A percentile compares a stretch with the other conserved stretches of the same genome.
These are phyloP conservation scores for Colletotrichum horii DNA, from an alignment of 2,329 filamentous ascomycete genomes.

Conservation along the genomic window DNA sequence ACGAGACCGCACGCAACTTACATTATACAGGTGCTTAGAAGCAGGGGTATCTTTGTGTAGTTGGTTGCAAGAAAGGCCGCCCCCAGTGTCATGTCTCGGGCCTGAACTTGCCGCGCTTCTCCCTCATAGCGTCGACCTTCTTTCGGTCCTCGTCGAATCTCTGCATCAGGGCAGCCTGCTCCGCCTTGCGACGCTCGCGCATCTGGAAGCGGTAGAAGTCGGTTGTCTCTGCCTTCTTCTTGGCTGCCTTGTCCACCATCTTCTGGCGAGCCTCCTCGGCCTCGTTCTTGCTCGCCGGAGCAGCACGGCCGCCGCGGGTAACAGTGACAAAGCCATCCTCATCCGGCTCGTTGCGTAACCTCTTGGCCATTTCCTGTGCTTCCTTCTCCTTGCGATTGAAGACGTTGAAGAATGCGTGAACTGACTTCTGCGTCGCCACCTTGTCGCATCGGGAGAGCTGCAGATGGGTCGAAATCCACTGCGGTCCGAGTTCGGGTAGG, in stretches of 20 bases:
- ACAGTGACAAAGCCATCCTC: slow-evolving; percentile 97
- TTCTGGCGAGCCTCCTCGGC: slow-evolving; percentile 64
- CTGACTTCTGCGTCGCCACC: slow-evolving; percentile 68
- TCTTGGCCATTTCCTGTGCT: slow-evolving; percentile 65
- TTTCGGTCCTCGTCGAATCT: slow-evolving; percentile 78
- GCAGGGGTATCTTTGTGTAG: slow-evolving; percentile 7
- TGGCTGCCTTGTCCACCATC: slow-evolving; percentile 67
- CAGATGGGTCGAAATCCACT: slow-evolving; percentile 70
- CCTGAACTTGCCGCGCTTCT: slow-evolving; percentile 67
- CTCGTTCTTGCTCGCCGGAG: slow-evolving; percentile 77
- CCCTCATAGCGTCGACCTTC: slow-evolving; percentile 74
- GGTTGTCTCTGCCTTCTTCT: slow-evolving; percentile 67
- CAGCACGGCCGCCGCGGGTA: slow-evolving; percentile 74
- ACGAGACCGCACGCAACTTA: slow-evolving; percentile 16
- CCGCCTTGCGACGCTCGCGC: slow-evolving; percentile 77
- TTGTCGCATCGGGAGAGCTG: slow-evolving; percentile 74
- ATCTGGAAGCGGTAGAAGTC: slow-evolving; percentile 88
- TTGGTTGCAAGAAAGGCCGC: not conserved
- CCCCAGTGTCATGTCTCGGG: slow-evolving; percentile 46
- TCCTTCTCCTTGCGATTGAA: slow-evolving; percentile 76
- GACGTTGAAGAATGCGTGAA: slow-evolving; percentile 86
- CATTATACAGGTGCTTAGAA: slow-evolving; percentile 13
- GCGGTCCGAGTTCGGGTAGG: slow-evolving; percentile 61
- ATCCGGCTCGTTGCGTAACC: slow-evolving; percentile 80
- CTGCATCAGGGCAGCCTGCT: slow-evolving; percentile 70